Conservation (phyloP, 805 yeast species). For the Candida xyloterini region DNA sequence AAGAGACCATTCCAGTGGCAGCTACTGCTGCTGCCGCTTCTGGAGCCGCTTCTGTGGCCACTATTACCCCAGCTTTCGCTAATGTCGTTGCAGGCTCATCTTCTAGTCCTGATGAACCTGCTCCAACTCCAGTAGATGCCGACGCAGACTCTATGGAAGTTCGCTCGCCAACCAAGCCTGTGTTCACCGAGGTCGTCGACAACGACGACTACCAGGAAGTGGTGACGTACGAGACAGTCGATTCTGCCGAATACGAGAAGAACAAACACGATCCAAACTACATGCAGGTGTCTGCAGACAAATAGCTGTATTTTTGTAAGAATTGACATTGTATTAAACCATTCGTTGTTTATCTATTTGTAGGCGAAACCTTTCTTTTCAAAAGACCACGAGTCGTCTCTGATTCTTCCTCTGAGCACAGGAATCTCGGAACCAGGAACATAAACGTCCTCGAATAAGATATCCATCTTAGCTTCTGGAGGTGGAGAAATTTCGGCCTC, state of each 20-base stretch:
- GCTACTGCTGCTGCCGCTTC: constrained; percentile 6
- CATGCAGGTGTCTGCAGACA: constrained; percentile 34
- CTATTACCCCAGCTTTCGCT: not conserved
- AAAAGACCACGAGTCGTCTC: constrained; percentile 84
- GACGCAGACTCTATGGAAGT: constrained; percentile 26
- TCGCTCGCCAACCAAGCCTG: constrained; percentile 24
- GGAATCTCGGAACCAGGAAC: constrained; percentile 92
- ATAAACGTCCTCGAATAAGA: constrained; percentile 94
- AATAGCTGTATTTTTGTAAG: constrained; percentile 12
- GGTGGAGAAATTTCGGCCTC: constrained; percentile 92
- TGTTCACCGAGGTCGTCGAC: constrained; percentile 32
- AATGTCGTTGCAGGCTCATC: constrained; percentile 2
- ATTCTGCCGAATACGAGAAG: constrained; percentile 43
- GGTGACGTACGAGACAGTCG: constrained; percentile 46
- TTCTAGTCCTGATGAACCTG: constrained; percentile 7
- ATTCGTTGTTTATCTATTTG: constrained; percentile 24
- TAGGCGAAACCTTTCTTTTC: constrained; percentile 39
- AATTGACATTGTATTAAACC: constrained; percentile 7
- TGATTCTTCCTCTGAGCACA: constrained; percentile 92
- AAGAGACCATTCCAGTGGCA: constrained; percentile 13
- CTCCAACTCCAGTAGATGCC: constrained; percentile 8
- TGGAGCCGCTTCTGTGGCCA: constrained; percentile 2
- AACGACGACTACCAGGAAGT: constrained; percentile 33
- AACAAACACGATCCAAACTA: constrained; percentile 49
- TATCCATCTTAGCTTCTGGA: constrained; percentile 93